Evolutionary conservation across 2,329 filamentous ascomycete genomes (phyloP), one percentile per base, ranked within the genome.

Genomic region (Aspergillus proliferans): DNA sequence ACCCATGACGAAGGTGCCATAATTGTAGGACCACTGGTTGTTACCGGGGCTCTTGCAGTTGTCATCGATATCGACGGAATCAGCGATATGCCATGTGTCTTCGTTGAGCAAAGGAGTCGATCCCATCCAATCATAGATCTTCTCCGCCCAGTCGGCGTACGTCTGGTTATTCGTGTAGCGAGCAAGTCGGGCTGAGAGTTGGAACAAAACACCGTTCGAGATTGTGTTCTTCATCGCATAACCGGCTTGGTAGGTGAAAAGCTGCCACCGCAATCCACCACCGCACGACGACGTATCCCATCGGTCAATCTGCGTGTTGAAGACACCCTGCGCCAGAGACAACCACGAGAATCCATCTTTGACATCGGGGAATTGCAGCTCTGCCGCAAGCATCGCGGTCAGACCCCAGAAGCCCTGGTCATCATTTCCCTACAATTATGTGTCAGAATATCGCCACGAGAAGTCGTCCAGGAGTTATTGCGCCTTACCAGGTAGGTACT

Each of bases 161-260:
- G 83, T 85, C 0, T 72, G 59, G 58, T 88, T 86, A 19, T 45
- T 72, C 0, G 85, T 88, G 49, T 72, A 72, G 43, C 84, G 80
- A 22, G 84, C 86, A 12, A 92, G 76, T 15, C 88, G 84, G 1
- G 88, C 87, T 3, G 85, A 84, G 10, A 95, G 76, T 60, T 91
- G 85, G 68, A 94, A 91, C 64, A 93, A 82, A n/a, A 83, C 84
- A 39, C 87, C 88, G 66, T 93, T 93, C 52, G 84, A 84, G 58
- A 91, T 81, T 14, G 83, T 79, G 71, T 92, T 92, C 70, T 91
- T 93, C 78, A 94, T 93, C 61, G 82, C 78, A 65, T 90, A 84
- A 12, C 88, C 89, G 53, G 83, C 83, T 64, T 94, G 92, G 58
- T 79, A 81, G 1, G 78, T 71, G 65, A 85, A 91, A 57, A 95